Evolutionary conservation across 441 rosid genomes (phyloP).

Genomic region (Francoa sonchifolia): DNA sequence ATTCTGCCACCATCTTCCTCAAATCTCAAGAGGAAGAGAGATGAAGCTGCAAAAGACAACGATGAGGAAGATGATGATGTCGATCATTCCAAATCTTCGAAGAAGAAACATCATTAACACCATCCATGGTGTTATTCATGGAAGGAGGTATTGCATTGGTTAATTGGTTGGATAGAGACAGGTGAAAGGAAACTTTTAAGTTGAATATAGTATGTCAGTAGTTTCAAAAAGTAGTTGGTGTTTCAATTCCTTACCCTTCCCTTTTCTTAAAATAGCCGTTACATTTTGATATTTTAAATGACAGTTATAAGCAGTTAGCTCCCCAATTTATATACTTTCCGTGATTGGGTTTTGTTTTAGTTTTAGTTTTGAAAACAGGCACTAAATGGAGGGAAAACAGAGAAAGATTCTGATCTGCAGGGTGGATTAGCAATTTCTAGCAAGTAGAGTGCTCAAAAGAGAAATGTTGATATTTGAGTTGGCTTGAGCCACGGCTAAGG

Average conservation of each 20-base stretch:
- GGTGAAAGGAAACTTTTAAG: no score
- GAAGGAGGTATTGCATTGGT: no score
- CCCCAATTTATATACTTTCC: no score
- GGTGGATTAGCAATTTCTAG: no score
- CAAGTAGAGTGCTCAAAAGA: no score
- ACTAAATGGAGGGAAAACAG: slow-evolving; percentile 15
- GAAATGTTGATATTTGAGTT: no score
- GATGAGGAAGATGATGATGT: slow-evolving; percentile 22
- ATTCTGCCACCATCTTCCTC: slow-evolving; percentile 30
- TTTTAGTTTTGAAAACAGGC: background rate
- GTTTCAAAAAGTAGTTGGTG: slow-evolving; percentile 35
- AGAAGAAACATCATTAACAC: slow-evolving; percentile 30
- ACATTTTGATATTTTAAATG: slow-evolving; percentile 23
- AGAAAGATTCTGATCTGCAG: no score
- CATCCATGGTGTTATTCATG: no score
- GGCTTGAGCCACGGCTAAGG: no score
- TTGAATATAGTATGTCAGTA: slow-evolving; percentile 10
- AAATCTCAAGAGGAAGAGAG: slow-evolving; percentile 41
- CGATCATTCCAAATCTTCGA: slow-evolving; percentile 21
- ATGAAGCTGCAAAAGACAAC: slow-evolving; percentile 14
- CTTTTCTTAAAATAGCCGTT: slow-evolving; percentile 21
- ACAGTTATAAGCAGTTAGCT: slow-evolving; percentile 25
- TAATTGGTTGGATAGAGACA: no score
- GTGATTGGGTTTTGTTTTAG: no score
- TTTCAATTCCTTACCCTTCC: slow-evolving; percentile 16